Evolutionary conservation across 192 early-diverging fungal genomes (phyloP).

Genomic region (Dissophora globulifera): DNA sequence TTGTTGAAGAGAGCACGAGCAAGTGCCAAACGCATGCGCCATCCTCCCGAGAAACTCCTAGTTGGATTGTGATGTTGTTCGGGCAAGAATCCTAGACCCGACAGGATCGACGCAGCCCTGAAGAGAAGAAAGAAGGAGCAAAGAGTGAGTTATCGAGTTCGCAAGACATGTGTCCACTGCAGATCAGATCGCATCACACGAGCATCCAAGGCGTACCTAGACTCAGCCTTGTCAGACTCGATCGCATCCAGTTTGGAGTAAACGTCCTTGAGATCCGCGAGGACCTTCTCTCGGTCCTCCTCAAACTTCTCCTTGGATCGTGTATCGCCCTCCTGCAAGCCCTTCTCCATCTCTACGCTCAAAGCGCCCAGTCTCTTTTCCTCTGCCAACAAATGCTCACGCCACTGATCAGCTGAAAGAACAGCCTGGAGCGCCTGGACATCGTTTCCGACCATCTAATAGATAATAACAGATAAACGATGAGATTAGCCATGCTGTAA

Average conservation of each 20-base stretch:
- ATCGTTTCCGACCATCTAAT: constrained; percentile 91
- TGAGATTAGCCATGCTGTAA: no score
- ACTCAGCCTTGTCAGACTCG: constrained; percentile 96
- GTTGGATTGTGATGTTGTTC: constrained; percentile 85
- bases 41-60: constrained; percentile 97
- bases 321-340: constrained; percentile 59
- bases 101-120: constrained; percentile 94
- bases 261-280: constrained; percentile 75
- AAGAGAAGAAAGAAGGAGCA: not conserved
- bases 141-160: not conserved
- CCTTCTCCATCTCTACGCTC: constrained; percentile 64
- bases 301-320: constrained; percentile 59
- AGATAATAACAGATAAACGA: not conserved
- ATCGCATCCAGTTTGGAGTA: constrained; percentile 92
- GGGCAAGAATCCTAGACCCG: constrained; percentile 93
- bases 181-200: no score
- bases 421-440: constrained; percentile 88
- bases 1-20: constrained; percentile 97
- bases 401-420: constrained; percentile 92
- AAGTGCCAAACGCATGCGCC: constrained; percentile 98
- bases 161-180: no score
- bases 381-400: constrained; percentile 88
- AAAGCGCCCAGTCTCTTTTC: constrained; percentile 73
- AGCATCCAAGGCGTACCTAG: constrained; percentile 60
- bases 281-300: constrained; percentile 43